Conservation (phyloP, 768 basidiomycete genomes). For the Termitomyces sp. region DNA sequence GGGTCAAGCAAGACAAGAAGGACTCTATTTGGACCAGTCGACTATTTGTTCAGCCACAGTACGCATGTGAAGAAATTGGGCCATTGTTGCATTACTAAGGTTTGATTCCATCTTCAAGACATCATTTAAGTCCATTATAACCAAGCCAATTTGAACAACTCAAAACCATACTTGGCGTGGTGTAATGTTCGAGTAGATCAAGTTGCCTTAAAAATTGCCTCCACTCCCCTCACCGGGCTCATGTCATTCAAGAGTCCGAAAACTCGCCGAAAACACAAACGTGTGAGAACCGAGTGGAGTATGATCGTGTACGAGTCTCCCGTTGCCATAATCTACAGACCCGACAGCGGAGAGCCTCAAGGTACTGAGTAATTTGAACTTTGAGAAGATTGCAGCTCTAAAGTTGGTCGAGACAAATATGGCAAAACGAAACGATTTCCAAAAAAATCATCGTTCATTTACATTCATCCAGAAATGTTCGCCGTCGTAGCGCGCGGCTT, state of each 20-base stretch:
- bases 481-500: constrained; percentile 10
- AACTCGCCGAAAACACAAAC: no score
- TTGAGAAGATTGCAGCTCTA: no score
- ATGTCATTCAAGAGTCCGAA: no score
- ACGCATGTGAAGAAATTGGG: not conserved
- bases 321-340: not conserved
- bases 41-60: not conserved
- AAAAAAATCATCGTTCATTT: constrained; percentile 1
- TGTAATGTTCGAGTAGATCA: not conserved
- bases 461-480: constrained; percentile 5
- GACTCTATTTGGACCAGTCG: not conserved
- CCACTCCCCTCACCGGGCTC: no score
- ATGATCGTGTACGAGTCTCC: not conserved
- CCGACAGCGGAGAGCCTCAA: not conserved
- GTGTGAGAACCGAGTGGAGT: not conserved
- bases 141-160: not conserved
- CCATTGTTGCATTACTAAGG: not conserved
- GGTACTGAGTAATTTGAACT: not conserved
- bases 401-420: constrained; percentile 5
- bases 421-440: constrained; percentile 1
- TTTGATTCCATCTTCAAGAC: no score
- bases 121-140: not conserved
- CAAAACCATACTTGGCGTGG: not conserved
- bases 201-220: not conserved
- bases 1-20: not conserved